These are phyloP conservation scores for Paratinospora sagittata DNA, from an alignment of 164 flowering plant species.

Conservation along the genomic window DNA sequence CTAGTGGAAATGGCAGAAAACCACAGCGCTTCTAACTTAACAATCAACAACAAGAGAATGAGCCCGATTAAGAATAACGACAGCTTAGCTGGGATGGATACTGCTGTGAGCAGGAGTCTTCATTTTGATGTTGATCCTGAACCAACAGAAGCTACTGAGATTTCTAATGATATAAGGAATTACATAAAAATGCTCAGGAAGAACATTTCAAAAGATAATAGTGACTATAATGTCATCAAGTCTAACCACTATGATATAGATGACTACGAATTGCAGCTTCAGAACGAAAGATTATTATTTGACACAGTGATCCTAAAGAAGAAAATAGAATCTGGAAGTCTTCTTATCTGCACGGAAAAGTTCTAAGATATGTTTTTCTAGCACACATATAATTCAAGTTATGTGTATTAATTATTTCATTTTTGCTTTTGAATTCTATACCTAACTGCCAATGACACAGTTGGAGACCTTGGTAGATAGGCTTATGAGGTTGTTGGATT, in stretches of 20 bases:
- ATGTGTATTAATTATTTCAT: slow-evolving; percentile 14
- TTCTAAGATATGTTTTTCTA: no score
- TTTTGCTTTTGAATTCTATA: neutral
- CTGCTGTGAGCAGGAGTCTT: slow-evolving; percentile 12
- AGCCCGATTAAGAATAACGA: slow-evolving; percentile 3
- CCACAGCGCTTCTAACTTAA: slow-evolving; percentile 15
- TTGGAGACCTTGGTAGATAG: no score
- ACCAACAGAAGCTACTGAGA: slow-evolving; percentile 16
- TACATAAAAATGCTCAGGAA: slow-evolving; percentile 40
- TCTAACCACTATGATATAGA: slow-evolving; percentile 25
- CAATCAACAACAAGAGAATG: slow-evolving; percentile 22
- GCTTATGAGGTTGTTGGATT: no score
- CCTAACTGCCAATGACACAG: no score
- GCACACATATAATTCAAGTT: no score
- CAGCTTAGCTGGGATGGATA: slow-evolving; percentile 6
- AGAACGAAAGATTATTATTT: slow-evolving; percentile 37
- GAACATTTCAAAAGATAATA: slow-evolving; percentile 20
- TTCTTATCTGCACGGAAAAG: slow-evolving; percentile 60
- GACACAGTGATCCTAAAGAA: slow-evolving; percentile 42
- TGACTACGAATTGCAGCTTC: slow-evolving; percentile 24
- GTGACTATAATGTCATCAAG: slow-evolving; percentile 6
- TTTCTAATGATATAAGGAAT: slow-evolving; percentile 30
- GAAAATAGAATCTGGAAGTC: slow-evolving; percentile 54
- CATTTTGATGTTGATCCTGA: slow-evolving; percentile 34
- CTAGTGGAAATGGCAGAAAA: slow-evolving; percentile 14